Evolutionary conservation across 352 stramenopile species (phyloP).

Genomic region (Globisporangium alternatum): DNA sequence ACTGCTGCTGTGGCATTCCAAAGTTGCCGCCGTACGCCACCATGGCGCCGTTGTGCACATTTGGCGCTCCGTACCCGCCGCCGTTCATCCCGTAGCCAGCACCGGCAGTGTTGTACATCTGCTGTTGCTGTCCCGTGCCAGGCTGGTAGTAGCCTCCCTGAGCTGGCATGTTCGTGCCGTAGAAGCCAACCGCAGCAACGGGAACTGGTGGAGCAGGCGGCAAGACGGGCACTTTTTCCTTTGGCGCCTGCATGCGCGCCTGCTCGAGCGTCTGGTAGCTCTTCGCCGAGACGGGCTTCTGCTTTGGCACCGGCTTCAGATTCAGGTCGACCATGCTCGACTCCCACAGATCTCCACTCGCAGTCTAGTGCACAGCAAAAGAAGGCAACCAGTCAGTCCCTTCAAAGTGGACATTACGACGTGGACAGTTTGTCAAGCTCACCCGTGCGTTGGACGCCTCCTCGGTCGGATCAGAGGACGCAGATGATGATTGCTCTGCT

Average conservation of each 20-base stretch:
- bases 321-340: conserved; percentile 78
- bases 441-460: conserved; percentile 29
- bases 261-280: conserved; percentile 74
- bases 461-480: conserved; percentile 25
- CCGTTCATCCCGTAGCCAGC: conserved; percentile 23
- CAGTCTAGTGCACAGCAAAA: conserved; percentile 24
- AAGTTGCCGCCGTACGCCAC: conserved; percentile 22
- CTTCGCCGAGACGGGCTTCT: conserved; percentile 37
- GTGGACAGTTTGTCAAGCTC: neutral
- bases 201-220: conserved; percentile 26
- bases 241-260: conserved; percentile 51
- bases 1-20: conserved; percentile 25
- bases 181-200: conserved; percentile 20
- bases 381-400: neutral
- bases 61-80: conserved; percentile 14
- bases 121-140: conserved; percentile 28
- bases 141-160: conserved; percentile 24
- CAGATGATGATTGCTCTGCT: conserved; percentile 14
- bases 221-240: conserved; percentile 64
- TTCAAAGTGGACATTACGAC: neutral
- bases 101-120: conserved; percentile 35
- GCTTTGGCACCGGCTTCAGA: conserved; percentile 50
- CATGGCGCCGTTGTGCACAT: conserved; percentile 15
- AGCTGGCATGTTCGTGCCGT: conserved; percentile 17
- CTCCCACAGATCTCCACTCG: conserved; percentile 60